Evolutionary conservation across 345 rosid genomes (phyloP), one percentile per base, ranked within the genome.

Genomic region (Moricandia moricandioides): DNA sequence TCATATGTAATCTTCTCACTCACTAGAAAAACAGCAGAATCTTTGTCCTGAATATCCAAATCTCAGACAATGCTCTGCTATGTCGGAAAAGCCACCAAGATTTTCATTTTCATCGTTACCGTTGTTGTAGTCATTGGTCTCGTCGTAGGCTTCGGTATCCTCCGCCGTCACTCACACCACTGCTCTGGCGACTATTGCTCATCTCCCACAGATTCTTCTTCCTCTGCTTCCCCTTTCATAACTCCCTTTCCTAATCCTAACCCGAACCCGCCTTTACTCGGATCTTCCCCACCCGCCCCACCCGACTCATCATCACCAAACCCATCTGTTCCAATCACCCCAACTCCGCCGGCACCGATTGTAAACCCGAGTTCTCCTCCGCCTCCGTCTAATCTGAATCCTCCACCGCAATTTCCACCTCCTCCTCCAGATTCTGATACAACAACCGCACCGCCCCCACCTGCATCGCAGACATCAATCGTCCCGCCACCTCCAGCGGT

Each of bases 41-140:
- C 45, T 66, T 74, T 29, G 49, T 66, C 33, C 45, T 54, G 24
- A 73, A 73, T 65, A 65, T 67, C 62, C 60, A 49, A 67, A 60
- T 57, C 71, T 57, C 47, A 45, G 45, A 68, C 70, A 78, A 78
- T 78, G 81, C 68, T 93, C 92, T 91, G 96, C 77, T 93, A 91
- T 78, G 92, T 91, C 40, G 98, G 97, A 54, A 91, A 94, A 86
- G 98, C 98, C 58, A 94, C 98, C 72, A 94, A 91, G 90, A 94
- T 94, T 88, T 94, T 94, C 87, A 89, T 93, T 74, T 93, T 93
- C 96, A 80, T 89, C 26, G 91, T 88, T 40, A 86, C 91, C 7
- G 91, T 84, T 68, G 51, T 83, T 49, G 84, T 85, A 11, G 92
- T 88, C 79, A 78, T 86, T 66, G 91, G 92, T 58, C 83, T 91